phyloP scores from a whole-genome alignment of 371 early-diverging fungal species.

The Capillidium rhysosporum region DNA sequence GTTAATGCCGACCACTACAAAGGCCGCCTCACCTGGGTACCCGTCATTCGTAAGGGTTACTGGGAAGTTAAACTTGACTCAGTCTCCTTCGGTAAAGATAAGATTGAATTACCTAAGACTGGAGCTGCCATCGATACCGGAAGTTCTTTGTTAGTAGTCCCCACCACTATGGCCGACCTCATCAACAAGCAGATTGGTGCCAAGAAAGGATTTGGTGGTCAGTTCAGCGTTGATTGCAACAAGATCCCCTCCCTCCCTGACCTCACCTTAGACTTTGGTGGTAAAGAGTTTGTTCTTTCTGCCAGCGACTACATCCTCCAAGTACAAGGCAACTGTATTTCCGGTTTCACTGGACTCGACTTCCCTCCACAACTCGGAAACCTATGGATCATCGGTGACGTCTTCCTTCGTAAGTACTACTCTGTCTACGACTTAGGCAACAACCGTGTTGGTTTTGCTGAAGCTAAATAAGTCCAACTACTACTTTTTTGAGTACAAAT shows the following conservation, averaged over 20 bases:
- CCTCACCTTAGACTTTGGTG: conserved; percentile 52
- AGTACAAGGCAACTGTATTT: conserved; percentile 65
- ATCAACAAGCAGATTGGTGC: conserved; percentile 76
- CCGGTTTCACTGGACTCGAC: conserved; percentile 85
- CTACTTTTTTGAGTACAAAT: neutral
- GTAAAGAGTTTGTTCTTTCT: conserved; percentile 24
- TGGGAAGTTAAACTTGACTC: conserved; percentile 78
- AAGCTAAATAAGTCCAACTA: conserved; percentile 12
- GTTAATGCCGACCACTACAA: conserved; percentile 40
- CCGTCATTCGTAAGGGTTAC: conserved; percentile 73
- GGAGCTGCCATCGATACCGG: conserved; percentile 78
- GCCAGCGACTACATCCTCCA: conserved; percentile 63
- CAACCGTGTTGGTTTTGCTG: conserved; percentile 35
- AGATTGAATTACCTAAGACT: conserved; percentile 24
- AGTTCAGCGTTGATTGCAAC: conserved; percentile 62
- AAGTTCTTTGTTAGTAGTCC: conserved; percentile 54
- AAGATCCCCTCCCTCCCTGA: conserved; percentile 42
- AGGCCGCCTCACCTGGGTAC: conserved; percentile 58
- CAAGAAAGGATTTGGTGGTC: conserved; percentile 72
- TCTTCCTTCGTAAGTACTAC: conserved; percentile 79
- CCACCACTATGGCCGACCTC: conserved; percentile 48
- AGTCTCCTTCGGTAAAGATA: conserved; percentile 45
- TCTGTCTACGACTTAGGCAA: conserved; percentile 77
- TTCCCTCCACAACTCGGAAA: conserved; percentile 47
- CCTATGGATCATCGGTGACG: conserved; percentile 72